phyloP scores from a whole-genome alignment of 2,329 filamentous ascomycete genomes.

The Aspergillus sp. region DNA sequence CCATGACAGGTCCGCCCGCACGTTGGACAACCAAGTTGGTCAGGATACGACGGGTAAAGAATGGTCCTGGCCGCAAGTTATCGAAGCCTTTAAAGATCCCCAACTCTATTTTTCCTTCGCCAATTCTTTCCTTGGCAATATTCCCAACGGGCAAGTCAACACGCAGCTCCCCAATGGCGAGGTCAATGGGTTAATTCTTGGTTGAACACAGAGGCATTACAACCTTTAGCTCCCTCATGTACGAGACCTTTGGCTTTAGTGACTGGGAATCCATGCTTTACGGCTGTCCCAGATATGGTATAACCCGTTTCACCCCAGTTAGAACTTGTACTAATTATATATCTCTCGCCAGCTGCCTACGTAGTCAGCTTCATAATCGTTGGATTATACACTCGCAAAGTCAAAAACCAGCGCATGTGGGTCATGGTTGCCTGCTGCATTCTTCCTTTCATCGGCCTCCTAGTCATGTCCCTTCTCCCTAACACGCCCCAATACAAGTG shows the following conservation, averaged over 20 bases:
- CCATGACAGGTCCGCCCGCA: neutral
- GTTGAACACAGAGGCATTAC: neutral
- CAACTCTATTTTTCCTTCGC: neutral
- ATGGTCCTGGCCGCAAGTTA: conserved; percentile 3
- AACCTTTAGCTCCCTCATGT: neutral
- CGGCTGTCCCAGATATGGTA: neutral
- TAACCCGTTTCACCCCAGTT: too few relatives aligned
- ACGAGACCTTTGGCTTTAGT: neutral
- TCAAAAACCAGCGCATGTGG: neutral
- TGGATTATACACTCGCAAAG: neutral
- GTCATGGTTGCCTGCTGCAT: neutral
- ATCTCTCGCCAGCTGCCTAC: neutral
- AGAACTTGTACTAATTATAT: too few relatives aligned
- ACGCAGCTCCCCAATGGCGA: neutral
- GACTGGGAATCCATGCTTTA: conserved; percentile 1
- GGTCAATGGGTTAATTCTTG: neutral
- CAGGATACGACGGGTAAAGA: neutral
- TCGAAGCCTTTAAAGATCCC: neutral
- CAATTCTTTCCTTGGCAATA: neutral
- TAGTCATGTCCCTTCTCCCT: neutral
- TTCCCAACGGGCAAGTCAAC: neutral
- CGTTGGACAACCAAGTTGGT: neutral
- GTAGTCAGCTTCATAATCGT: neutral
- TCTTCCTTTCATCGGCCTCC: neutral
- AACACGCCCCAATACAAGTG: neutral